Evolutionary conservation across 2,329 filamentous ascomycete genomes (phyloP).

Genomic region (Hymenoscyphus scutula): DNA sequence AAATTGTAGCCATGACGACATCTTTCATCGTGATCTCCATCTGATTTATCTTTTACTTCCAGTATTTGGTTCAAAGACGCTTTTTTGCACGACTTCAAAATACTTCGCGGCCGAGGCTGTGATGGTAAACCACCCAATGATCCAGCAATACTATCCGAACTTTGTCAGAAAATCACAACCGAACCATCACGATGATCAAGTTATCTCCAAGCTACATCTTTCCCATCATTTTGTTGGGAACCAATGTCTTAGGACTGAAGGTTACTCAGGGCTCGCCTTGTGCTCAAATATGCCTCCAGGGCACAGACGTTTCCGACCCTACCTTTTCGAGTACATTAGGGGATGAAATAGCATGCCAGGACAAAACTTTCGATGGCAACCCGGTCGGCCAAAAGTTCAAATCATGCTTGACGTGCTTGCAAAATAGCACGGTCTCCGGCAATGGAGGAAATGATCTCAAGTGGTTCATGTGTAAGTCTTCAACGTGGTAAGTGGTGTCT

Average conservation of each 20-base stretch:
- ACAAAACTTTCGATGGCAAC: conserved; percentile 27
- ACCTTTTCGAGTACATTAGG: conserved; percentile 43
- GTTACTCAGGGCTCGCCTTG: conserved; percentile 53
- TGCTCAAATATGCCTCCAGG: conserved; percentile 46
- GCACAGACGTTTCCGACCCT: conserved; percentile 38
- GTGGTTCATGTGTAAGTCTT: conserved; percentile 34
- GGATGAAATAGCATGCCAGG: conserved; percentile 43
- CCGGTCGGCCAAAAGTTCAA: conserved; percentile 29
- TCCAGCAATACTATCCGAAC: conserved; percentile 2
- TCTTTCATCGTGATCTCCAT: not conserved
- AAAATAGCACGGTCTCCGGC: conserved; percentile 29
- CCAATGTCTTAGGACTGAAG: conserved; percentile 38
- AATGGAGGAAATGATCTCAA: conserved; percentile 29
- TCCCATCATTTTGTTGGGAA: conserved; percentile 8
- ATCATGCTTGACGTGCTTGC: conserved; percentile 32
- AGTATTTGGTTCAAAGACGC: not conserved
- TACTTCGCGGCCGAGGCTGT: conserved; percentile 6
- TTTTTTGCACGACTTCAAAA: not conserved
- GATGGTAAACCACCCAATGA: conserved; percentile 8
- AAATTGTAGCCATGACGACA: conserved; percentile 1
- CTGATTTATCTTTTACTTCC: not conserved
- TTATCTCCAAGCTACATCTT: not conserved
- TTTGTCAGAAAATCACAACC: not conserved
- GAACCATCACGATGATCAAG: conserved; percentile 13
- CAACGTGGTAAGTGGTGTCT: not conserved